These are phyloP conservation scores for Arabis hirsuta DNA, from an alignment of 345 rosid species.

Conservation along the genomic window DNA sequence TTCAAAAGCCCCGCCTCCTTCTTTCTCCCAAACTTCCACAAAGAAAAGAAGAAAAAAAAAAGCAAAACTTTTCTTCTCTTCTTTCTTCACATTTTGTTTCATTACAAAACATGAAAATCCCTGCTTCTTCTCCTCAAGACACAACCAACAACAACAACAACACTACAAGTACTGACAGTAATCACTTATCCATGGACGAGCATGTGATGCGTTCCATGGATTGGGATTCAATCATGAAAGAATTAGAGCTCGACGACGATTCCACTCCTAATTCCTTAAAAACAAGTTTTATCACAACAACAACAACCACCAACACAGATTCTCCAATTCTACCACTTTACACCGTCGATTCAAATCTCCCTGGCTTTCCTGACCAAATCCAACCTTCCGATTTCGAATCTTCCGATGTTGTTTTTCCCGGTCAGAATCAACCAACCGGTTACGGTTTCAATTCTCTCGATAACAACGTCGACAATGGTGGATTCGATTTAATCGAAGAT, in stretches of 20 bases:
- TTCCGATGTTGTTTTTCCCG: conserved; percentile 49
- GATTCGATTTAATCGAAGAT: conserved; percentile 74
- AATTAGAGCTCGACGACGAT: conserved; percentile 67
- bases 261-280: conserved; percentile 47
- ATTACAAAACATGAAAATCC: conserved; percentile 63
- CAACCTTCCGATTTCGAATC: conserved; percentile 55
- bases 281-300: not conserved
- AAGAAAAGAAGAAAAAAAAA: not conserved
- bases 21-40: conserved; percentile 21
- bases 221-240: conserved; percentile 91
- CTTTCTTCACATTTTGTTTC: not conserved
- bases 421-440: conserved; percentile 37
- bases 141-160: conserved; percentile 40
- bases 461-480: conserved; percentile 29
- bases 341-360: conserved; percentile 43
- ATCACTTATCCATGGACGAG: conserved; percentile 49
- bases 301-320: not conserved
- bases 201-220: conserved; percentile 72
- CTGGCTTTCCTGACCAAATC: conserved; percentile 44
- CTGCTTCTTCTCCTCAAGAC: conserved; percentile 52
- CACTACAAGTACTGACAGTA: conserved; percentile 33
- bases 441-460: conserved; percentile 42
- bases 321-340: conserved; percentile 32
- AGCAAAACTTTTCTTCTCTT: not conserved
- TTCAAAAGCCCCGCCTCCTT: conserved; percentile 55